phyloP scores from a whole-genome alignment of 2,329 filamentous ascomycete species.

The Botrytis cinerea region DNA sequence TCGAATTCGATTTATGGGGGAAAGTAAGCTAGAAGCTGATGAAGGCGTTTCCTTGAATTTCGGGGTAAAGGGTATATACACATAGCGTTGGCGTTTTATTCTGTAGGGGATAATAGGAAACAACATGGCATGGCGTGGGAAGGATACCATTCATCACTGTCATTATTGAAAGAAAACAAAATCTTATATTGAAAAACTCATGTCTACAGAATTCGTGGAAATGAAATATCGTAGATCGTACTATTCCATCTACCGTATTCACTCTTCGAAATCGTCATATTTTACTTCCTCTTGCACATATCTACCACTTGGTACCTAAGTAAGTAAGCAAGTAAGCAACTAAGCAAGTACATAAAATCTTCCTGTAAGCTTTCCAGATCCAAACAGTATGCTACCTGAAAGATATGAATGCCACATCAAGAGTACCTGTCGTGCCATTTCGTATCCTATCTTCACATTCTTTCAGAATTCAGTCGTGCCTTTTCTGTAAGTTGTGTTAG shows the following conservation, averaged over 20 bases:
- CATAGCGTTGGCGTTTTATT: not conserved
- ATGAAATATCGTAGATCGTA: not conserved
- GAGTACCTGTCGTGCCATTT: too few species aligned
- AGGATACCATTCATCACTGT: not conserved
- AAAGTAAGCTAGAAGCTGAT: too few species aligned
- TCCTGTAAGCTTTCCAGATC: not conserved
- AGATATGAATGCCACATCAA: too few species aligned
- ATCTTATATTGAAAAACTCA: not conserved
- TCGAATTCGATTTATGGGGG: not conserved
- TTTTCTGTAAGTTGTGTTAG: too few species aligned
- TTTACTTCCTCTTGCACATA: too few species aligned
- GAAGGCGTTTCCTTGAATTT: not conserved
- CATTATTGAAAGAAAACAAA: too few species aligned
- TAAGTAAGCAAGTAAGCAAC: not conserved
- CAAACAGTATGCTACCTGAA: not conserved
- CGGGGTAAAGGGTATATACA: not conserved
- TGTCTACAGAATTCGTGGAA: accelerated
- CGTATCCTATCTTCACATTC: too few species aligned
- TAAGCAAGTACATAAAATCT: not conserved
- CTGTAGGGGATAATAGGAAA: not conserved
- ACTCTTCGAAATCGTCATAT: not conserved
- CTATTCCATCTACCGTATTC: not conserved
- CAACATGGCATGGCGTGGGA: not conserved
- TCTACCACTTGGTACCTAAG: not conserved
- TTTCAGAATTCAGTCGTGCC: too few species aligned